These are phyloP conservation scores for Halenospora varia DNA, from an alignment of 495 filamentous ascomycete species.

Conservation along the genomic window DNA sequence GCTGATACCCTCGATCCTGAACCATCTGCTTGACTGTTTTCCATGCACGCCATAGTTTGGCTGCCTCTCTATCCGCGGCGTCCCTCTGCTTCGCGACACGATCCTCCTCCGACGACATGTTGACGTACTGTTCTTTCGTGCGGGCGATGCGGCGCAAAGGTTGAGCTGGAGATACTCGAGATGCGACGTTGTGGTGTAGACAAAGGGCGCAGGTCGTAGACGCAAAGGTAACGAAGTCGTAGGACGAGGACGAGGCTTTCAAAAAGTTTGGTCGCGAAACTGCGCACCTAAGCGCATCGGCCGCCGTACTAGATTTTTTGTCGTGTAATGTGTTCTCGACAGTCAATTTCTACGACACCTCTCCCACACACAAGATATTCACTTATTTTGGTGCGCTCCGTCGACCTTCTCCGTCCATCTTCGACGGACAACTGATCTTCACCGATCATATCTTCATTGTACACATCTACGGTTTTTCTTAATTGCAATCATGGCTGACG, in stretches of 20 bases:
- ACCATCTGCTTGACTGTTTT: conserved; percentile 86
- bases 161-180: no score
- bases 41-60: conserved; percentile 83
- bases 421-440: neutral
- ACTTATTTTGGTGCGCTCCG: conserved; percentile 6
- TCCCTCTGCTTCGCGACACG: conserved; percentile 33
- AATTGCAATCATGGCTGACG: conserved; percentile 27
- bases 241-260: neutral
- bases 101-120: conserved; percentile 47
- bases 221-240: neutral
- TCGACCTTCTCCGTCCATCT: neutral
- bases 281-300: neutral
- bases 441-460: neutral
- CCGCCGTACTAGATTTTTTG: conserved; percentile 5
- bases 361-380: conserved; percentile 17
- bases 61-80: conserved; percentile 61
- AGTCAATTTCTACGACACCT: neutral
- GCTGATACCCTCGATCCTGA: conserved; percentile 81
- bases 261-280: neutral
- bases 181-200: neutral
- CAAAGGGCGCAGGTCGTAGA: neutral
- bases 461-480: no score
- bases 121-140: neutral
- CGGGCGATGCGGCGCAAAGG: neutral
- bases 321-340: conserved; percentile 1